These are phyloP conservation scores for Tephrocybe sp. DNA, from an alignment of 768 basidiomycete species.

Conservation along the genomic window DNA sequence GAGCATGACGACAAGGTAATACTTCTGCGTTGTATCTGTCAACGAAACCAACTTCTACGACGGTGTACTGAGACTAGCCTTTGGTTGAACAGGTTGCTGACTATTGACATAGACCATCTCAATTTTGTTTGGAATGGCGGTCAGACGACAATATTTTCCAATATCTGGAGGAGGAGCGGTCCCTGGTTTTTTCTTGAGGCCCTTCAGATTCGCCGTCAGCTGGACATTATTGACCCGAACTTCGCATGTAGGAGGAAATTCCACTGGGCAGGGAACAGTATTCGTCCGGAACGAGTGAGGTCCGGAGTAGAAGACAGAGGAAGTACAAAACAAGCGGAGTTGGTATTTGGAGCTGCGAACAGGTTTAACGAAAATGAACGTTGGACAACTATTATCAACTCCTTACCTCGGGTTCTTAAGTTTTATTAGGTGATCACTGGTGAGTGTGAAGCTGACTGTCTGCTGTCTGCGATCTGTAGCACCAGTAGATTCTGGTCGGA, in stretches of 20 bases:
- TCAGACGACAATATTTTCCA: constrained; percentile 40
- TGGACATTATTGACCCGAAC: constrained; percentile 77
- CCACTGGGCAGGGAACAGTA: constrained; percentile 67
- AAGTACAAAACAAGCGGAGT: constrained; percentile 87
- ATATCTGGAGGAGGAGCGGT: constrained; percentile 89
- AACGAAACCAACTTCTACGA: neutral
- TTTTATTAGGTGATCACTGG: constrained; percentile 60
- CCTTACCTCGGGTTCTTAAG: constrained; percentile 57
- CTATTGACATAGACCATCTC: constrained; percentile 93
- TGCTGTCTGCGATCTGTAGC: constrained; percentile 76
- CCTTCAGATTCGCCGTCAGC: constrained; percentile 78
- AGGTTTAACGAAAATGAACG: constrained; percentile 6
- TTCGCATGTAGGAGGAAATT: constrained; percentile 92
- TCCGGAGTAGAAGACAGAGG: constrained; percentile 67
- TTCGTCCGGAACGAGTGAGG: constrained; percentile 53
- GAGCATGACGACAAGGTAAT: constrained; percentile 80
- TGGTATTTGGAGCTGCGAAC: constrained; percentile 64
- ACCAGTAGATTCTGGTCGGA: constrained; percentile 64
- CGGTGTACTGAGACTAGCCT: constrained; percentile 44
- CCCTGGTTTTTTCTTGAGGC: constrained; percentile 93
- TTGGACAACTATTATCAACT: neutral
- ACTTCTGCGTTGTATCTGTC: constrained; percentile 58
- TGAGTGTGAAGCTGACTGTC: constrained; percentile 62
- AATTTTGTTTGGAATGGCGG: constrained; percentile 56
- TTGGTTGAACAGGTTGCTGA: constrained; percentile 70